Evolutionary conservation across 2,329 filamentous ascomycete genomes (phyloP).

Genomic region (Coniochaeta hoffmannii): DNA sequence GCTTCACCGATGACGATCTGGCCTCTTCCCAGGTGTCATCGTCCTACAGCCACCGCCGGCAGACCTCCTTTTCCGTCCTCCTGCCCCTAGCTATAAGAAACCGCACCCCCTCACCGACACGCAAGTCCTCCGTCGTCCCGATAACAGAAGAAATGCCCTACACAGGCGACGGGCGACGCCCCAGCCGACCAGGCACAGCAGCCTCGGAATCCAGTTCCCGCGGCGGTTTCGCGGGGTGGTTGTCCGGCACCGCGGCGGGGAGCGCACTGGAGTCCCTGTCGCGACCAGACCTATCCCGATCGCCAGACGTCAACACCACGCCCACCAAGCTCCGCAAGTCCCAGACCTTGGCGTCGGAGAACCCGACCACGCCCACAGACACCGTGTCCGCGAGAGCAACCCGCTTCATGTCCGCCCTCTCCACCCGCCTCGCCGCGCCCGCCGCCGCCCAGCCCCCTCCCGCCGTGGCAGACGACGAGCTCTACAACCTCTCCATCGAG

Average conservation of each 20-base stretch:
- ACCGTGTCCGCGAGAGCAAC: conserved; percentile 25
- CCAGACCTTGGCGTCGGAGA: conserved; percentile 18
- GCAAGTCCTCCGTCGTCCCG: conserved; percentile 12
- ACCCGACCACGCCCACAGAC: conserved; percentile 26
- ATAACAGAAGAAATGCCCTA: conserved; percentile 29
- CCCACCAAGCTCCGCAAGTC: conserved; percentile 19
- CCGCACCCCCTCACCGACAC: conserved; percentile 20
- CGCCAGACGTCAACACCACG: conserved; percentile 23
- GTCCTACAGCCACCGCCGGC: conserved; percentile 20
- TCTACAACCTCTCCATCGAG: conserved; percentile 48
- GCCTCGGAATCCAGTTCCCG: conserved; percentile 17
- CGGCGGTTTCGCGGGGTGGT: conserved; percentile 23
- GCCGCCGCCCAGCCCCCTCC: conserved; percentile 8
- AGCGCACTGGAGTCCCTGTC: conserved; percentile 13
- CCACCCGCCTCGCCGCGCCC: conserved; percentile 25
- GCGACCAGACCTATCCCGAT: conserved; percentile 6
- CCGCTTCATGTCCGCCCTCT: conserved; percentile 36
- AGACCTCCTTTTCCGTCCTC: conserved; percentile 27
- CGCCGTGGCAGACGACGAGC: conserved; percentile 39
- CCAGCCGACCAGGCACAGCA: conserved; percentile 10
- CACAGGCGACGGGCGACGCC: conserved; percentile 30
- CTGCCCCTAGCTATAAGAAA: conserved; percentile 21
- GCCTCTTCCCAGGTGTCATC: conserved; percentile 6
- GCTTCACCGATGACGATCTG: conserved; percentile 18
- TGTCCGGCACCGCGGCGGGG: conserved; percentile 19